Evolutionary conservation across 2,329 filamentous ascomycete genomes (phyloP).

Genomic region (Scedosporium boydii): DNA sequence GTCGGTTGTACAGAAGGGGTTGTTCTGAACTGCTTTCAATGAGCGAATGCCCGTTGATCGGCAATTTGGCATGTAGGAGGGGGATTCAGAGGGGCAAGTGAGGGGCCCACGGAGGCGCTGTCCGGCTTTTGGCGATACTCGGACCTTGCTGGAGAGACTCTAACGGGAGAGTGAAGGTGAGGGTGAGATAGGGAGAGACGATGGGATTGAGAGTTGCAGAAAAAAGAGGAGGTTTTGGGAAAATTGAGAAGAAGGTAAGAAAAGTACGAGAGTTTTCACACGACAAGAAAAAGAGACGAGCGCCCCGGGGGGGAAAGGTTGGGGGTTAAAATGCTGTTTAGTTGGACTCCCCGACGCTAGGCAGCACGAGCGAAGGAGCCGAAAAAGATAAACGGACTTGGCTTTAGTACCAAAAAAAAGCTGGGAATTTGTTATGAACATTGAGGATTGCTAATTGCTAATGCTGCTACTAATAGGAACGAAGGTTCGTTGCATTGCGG

Average conservation of each 20-base stretch:
- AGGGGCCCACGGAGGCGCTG: not conserved
- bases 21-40: not conserved
- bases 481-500: too few relatives aligned
- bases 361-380: not conserved
- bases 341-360: not conserved
- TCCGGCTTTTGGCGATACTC: not conserved
- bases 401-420: too few relatives aligned
- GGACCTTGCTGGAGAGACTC: not conserved
- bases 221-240: not conserved
- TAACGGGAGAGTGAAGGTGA: not conserved
- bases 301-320: not conserved
- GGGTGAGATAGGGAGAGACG: not conserved
- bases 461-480: not conserved
- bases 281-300: not conserved
- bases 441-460: not conserved
- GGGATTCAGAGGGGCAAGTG: not conserved
- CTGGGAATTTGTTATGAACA: too few relatives aligned
- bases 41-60: not conserved
- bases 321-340: not conserved
- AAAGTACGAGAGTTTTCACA: not conserved
- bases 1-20: not conserved
- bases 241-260: slow-evolving; percentile 1
- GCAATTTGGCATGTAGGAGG: not conserved
- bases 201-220: not conserved
- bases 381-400: not conserved